Conservation (phyloP, 2,329 filamentous ascomycete species). For the Talaromyces sp. region DNA sequence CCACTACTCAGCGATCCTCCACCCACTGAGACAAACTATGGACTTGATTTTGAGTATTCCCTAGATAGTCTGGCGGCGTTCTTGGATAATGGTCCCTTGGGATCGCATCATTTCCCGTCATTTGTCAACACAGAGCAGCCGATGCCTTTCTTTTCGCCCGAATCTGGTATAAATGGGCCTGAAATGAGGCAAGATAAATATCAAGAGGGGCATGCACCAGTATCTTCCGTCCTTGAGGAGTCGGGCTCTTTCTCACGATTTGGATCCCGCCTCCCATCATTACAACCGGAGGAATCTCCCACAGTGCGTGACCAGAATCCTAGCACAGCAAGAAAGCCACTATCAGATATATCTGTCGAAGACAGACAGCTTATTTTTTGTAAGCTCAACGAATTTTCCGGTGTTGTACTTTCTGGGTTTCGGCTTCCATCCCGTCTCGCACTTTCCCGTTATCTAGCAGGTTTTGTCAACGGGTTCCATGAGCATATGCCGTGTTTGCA, state of each 20-base stretch:
- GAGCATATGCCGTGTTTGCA: conserved; percentile 21
- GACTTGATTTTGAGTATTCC: conserved; percentile 14
- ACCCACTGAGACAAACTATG: not conserved
- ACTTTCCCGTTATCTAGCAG: conserved; percentile 18
- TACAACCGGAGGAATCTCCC: conserved; percentile 31
- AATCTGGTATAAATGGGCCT: conserved; percentile 26
- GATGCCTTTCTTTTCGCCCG: conserved; percentile 37
- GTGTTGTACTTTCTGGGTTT: conserved; percentile 14
- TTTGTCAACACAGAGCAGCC: conserved; percentile 36
- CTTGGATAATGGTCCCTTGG: conserved; percentile 31
- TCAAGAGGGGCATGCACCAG: not conserved
- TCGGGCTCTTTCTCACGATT: conserved; percentile 30
- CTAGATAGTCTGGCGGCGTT: conserved; percentile 20
- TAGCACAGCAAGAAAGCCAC: conserved; percentile 12
- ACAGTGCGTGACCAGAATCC: conserved; percentile 2
- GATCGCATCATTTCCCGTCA: conserved; percentile 34
- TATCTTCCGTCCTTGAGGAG: conserved; percentile 8
- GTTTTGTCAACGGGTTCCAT: conserved; percentile 20
- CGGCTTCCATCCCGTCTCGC: conserved; percentile 18
- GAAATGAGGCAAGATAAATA: conserved; percentile 13
- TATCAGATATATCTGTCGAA: conserved; percentile 29
- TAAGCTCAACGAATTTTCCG: conserved; percentile 16
- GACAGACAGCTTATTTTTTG: conserved; percentile 23
- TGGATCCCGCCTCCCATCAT: conserved; percentile 32
- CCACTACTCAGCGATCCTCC: not conserved